A percentile compares a stretch with the other conserved stretches of the same genome.
These are phyloP conservation scores for Ascocoryne sarcoides DNA, from an alignment of 2,329 filamentous ascomycete species.

Conservation along the genomic window DNA sequence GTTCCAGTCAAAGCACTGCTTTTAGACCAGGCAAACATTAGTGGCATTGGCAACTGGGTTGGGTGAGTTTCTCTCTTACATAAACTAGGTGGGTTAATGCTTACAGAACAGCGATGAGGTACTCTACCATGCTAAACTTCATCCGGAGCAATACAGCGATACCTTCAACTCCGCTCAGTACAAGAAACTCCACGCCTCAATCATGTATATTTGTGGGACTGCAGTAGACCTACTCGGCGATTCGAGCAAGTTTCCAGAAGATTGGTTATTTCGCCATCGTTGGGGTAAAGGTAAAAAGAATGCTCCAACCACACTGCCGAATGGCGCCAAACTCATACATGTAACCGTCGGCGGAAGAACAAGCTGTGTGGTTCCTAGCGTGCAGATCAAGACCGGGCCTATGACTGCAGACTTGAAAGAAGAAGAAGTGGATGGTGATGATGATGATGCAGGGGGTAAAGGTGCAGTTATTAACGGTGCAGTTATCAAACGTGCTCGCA, in stretches of 20 bases:
- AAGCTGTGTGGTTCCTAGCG: conserved; percentile 74
- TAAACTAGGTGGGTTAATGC: too few relatives aligned
- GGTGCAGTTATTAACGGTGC: too few relatives aligned
- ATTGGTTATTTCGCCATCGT: conserved; percentile 82
- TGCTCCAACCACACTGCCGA: conserved; percentile 59
- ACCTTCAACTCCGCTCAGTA: conserved; percentile 67
- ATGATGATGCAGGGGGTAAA: too few relatives aligned
- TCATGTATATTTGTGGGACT: conserved; percentile 71
- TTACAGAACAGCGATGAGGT: conserved; percentile 71
- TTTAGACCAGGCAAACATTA: conserved; percentile 80
- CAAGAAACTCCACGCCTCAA: conserved; percentile 58
- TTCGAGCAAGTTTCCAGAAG: conserved; percentile 71
- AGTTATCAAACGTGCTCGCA: too few relatives aligned
- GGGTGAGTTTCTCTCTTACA: too few relatives aligned
- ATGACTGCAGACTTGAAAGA: conserved; percentile 22
- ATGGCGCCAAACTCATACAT: conserved; percentile 75
- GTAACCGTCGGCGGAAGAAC: conserved; percentile 86
- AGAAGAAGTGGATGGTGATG: conserved; percentile 2
- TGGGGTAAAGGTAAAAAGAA: conserved; percentile 86
- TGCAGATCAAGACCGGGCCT: conserved; percentile 65
- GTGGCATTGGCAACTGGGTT: conserved; percentile 95
- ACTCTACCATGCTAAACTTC: conserved; percentile 77
- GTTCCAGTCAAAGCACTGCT: conserved; percentile 86
- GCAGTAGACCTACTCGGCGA: conserved; percentile 75
- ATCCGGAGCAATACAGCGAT: conserved; percentile 89